These are phyloP conservation scores for Tolypocladium ophioglossoides DNA, from an alignment of 2,329 filamentous ascomycete species.

Conservation along the genomic window DNA sequence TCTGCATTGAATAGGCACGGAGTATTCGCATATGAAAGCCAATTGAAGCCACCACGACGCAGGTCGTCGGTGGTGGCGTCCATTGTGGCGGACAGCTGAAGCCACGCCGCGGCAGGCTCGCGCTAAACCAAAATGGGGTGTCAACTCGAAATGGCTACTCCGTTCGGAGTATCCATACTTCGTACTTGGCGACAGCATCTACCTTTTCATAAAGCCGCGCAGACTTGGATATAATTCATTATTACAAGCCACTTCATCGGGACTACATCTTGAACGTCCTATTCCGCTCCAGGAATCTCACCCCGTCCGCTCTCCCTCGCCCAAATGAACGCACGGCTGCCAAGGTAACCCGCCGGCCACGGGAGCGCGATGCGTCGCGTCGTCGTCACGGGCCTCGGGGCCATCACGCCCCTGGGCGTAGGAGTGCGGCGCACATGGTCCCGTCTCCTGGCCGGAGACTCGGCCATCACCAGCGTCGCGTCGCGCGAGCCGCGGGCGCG, in stretches of 20 bases:
- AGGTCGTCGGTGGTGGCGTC: not conserved
- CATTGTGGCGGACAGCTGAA: not conserved
- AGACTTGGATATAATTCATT: not conserved
- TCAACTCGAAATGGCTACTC: no score
- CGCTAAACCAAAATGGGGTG: not conserved
- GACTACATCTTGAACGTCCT: no score
- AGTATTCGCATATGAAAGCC: not conserved
- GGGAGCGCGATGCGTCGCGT: constrained; percentile 53
- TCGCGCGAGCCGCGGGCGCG: constrained; percentile 40
- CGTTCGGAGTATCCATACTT: no score
- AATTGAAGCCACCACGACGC: not conserved
- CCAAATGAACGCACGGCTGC: not conserved
- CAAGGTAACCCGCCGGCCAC: not conserved
- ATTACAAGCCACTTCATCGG: no score
- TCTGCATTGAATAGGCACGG: no score
- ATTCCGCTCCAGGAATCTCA: not conserved
- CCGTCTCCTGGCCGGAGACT: constrained; percentile 67
- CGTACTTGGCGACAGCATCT: no score
- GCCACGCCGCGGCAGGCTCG: not conserved
- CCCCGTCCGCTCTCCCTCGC: not conserved
- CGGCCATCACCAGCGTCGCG: constrained; percentile 67
- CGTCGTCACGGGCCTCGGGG: constrained; percentile 74
- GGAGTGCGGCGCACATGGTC: constrained; percentile 71
- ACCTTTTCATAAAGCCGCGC: no score
- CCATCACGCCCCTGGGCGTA: constrained; percentile 73